Evolutionary conservation across 805 yeast genomes (phyloP), one percentile per base, ranked within the genome.

Genomic region (Lipomyces lipofer): DNA sequence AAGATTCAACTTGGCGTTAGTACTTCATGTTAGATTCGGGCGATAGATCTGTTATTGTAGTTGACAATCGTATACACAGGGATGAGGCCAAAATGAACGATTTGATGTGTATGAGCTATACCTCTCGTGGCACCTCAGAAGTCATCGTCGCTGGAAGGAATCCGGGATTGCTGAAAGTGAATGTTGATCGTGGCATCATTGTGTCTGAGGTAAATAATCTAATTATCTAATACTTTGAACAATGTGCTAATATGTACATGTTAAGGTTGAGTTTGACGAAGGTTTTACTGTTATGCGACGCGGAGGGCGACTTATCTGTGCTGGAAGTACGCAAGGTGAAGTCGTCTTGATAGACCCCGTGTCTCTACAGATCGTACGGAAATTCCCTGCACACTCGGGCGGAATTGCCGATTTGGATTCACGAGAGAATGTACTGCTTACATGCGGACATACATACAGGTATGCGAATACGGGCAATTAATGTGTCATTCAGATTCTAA

Each of bases 371-470:
- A 58, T 60, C 4, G 59, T 69, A 12, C 62, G 64, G 43, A 56
- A 58, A 7, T 61, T 70, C 38, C 59, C 62, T 12, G 69, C 75
- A 19, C 76, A 73, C 47, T 58, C 71, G 3, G 75, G 75, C 2
- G 66, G 72, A 3, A 54, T 74, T 10, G 69, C 74, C 2, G 75
- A 71, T 43, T 52, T 74, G 29, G 75, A 72, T 44, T 63, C 71
- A 39, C 66, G 68, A 12, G 73, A 69, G 35, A 67, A 69, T 48
- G 60, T 61, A 15, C 73, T 88, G 40, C 82, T 88, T 15, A 85
- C 96, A 0, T 88, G 95, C 53, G 97, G 97, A 0, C 59, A 58
- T 19, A 84, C 82, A 60, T 81, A 91, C 0, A 71, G 40, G 40
- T 36, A 36, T 17, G 40, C 22, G 10, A 17, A 4, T 36, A 19